These are phyloP conservation scores for Oryza punctata DNA, from an alignment of 176 grass and related monocot genomes.

Conservation along the genomic window DNA sequence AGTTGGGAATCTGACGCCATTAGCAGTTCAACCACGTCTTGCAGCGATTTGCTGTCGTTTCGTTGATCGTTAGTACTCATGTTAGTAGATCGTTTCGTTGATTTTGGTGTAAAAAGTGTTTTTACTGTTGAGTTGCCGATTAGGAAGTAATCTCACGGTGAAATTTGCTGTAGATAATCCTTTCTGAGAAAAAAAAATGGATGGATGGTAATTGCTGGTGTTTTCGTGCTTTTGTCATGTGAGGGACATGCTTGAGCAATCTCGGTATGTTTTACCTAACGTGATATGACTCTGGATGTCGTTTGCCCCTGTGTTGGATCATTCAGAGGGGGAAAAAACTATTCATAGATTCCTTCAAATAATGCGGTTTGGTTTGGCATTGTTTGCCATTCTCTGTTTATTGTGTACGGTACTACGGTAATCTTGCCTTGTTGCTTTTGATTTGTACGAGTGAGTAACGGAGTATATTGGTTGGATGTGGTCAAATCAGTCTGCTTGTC, in stretches of 20 bases:
- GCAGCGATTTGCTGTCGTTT: background rate
- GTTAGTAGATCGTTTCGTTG: background rate
- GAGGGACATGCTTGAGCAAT: constrained; percentile 1
- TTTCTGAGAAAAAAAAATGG: background rate
- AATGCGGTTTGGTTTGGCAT: background rate
- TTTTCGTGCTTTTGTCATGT: background rate
- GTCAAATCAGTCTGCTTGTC: background rate
- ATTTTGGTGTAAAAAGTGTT: background rate
- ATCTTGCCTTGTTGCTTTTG: constrained; percentile 3
- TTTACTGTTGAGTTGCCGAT: background rate
- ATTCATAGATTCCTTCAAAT: background rate
- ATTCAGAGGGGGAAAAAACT: background rate
- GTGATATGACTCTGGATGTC: constrained; percentile 4
- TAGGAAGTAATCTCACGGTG: background rate
- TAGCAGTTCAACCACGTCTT: background rate
- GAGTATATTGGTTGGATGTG: background rate
- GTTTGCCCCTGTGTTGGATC: background rate
- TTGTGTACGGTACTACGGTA: background rate
- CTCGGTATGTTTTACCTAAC: constrained; percentile 23
- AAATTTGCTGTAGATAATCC: background rate
- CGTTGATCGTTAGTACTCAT: too few relatives aligned
- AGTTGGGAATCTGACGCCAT: background rate
- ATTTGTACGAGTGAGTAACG: background rate
- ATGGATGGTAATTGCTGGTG: background rate
- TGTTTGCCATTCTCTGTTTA: background rate